phyloP scores from a whole-genome alignment of 2,329 filamentous ascomycete genomes.

The Venturia asperata region DNA sequence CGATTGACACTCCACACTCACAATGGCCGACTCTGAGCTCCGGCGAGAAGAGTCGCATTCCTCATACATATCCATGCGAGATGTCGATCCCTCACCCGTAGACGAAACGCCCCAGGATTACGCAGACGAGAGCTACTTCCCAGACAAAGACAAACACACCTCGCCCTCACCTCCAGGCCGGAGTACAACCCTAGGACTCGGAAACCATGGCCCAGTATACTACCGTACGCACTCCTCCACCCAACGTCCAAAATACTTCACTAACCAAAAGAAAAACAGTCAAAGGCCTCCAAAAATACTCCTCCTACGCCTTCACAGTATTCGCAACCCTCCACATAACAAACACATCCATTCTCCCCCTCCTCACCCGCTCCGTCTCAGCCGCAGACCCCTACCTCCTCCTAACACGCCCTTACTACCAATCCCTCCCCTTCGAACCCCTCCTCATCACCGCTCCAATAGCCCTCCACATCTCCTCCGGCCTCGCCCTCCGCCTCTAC shows the following conservation, averaged over 20 bases:
- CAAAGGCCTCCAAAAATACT: conserved; percentile 75
- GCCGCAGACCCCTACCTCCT: conserved; percentile 79
- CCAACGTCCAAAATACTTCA: background rate
- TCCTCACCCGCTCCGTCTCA: conserved; percentile 63
- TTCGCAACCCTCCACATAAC: conserved; percentile 71
- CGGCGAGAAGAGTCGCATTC: conserved; percentile 13
- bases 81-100: conserved; percentile 78
- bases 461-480: conserved; percentile 66
- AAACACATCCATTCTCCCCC: conserved; percentile 75
- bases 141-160: conserved; percentile 24
- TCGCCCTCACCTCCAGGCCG: background rate
- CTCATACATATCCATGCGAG: conserved; percentile 48
- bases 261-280: conserved; percentile 42
- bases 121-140: conserved; percentile 43
- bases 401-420: conserved; percentile 86
- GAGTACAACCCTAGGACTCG: conserved; percentile 11
- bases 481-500: conserved; percentile 68
- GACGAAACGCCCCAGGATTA: conserved; percentile 46
- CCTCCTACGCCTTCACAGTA: conserved; percentile 72
- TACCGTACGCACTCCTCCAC: conserved; percentile 49
- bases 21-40: conserved; percentile 14
- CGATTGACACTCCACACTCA: background rate
- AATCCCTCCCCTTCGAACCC: conserved; percentile 68
- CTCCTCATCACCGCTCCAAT: conserved; percentile 71
- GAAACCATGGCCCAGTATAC: conserved; percentile 62